Conservation (phyloP, 2,329 filamentous ascomycete species). For the Sporothrix phasma region DNA sequence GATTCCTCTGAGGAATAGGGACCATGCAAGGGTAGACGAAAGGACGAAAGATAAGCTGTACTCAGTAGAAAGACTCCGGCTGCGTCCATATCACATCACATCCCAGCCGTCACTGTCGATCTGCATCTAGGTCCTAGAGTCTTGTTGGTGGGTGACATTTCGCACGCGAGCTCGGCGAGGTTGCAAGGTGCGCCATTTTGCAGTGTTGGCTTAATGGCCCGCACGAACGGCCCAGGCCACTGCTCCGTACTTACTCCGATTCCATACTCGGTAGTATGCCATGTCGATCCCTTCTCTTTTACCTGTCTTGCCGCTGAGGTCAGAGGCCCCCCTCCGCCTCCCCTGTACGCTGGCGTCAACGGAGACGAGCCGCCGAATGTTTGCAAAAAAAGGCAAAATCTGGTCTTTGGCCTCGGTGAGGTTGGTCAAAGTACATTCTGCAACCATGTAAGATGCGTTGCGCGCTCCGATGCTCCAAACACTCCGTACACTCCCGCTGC, state of each 20-base stretch:
- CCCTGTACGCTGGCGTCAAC: slow-evolving; percentile 1
- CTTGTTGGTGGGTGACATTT: neutral
- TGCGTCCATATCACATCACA: neutral
- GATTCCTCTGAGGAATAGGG: too few relatives aligned
- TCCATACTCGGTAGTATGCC: too few relatives aligned
- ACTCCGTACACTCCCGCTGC: too few relatives aligned
- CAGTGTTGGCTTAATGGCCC: too few relatives aligned
- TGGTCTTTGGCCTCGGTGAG: neutral
- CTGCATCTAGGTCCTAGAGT: too few relatives aligned
- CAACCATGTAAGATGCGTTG: too few relatives aligned
- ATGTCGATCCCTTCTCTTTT: neutral
- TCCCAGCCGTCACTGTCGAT: neutral
- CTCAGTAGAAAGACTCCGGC: neutral
- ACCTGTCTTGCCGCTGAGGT: too few relatives aligned
- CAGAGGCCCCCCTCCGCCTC: too few relatives aligned
- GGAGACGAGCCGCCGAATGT: neutral
- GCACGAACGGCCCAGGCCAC: neutral
- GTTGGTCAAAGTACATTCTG: too few relatives aligned
- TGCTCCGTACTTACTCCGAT: too few relatives aligned
- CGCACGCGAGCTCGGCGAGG: neutral
- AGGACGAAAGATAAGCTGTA: neutral
- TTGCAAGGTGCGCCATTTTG: neutral
- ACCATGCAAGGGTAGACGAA: neutral
- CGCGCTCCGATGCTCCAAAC: too few relatives aligned
- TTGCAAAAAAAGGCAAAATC: neutral